Percentiles rank a stretch among this genome's conserved stretches.
These are phyloP conservation scores for Stephania yunnanensis DNA, from an alignment of 164 flowering plant species.

Conservation along the genomic window DNA sequence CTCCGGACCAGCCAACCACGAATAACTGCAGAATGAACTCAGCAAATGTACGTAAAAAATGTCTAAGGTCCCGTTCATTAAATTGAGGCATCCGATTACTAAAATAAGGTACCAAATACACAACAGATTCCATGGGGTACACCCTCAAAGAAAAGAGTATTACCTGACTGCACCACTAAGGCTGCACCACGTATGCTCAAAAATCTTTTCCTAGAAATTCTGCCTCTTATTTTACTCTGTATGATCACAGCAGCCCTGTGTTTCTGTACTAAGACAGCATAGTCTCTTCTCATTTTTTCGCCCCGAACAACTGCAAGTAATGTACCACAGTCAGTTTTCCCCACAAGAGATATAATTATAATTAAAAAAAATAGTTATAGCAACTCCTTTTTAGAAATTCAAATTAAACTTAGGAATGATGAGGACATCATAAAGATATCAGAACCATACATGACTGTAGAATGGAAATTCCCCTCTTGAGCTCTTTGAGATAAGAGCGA, in stretches of 20 bases:
- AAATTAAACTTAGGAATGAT: background rate
- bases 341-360: constrained; percentile 1
- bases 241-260: constrained; percentile 72
- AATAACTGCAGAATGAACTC: constrained; percentile 43
- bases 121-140: background rate
- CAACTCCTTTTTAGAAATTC: background rate
- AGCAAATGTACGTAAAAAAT: background rate
- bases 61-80: background rate
- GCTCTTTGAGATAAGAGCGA: constrained; percentile 55
- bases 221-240: constrained; percentile 58
- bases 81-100: background rate
- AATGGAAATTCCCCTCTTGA: constrained; percentile 53
- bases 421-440: constrained; percentile 4
- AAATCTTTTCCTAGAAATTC: constrained; percentile 34
- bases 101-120: background rate
- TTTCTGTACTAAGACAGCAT: constrained; percentile 36
- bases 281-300: constrained; percentile 63
- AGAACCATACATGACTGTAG: constrained; percentile 75
- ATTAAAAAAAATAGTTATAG: background rate
- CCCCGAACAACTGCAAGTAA: constrained; percentile 69
- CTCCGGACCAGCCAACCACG: constrained; percentile 96
- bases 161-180: constrained; percentile 79
- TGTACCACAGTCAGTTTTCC: background rate
- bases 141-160: background rate
- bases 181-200: constrained; percentile 44